Base-by-base conservation (phyloP, 352 stramenopile genomes). In the Pythium insidiosum region DNA sequence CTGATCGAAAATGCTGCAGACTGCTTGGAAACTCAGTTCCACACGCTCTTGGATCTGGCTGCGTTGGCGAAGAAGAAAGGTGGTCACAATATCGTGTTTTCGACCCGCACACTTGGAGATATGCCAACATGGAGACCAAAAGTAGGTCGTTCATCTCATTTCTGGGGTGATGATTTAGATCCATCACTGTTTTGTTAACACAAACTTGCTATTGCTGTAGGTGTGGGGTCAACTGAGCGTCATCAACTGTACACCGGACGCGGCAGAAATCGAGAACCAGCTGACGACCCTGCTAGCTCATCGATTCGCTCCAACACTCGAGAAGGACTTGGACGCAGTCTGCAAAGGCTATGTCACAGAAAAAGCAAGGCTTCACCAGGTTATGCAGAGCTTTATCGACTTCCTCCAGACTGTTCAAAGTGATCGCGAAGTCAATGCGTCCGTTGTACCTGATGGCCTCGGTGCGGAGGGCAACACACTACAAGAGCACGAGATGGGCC, bases 201-300 rank as follows among this genome's bases (percentile, higher is more conserved):
- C 18, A n/a, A n/a, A 21, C 34, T n/a, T 42, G 15, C n/a, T n/a
- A n/a, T n/a, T 31, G 9, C 18, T 49, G 21, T 33, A 83, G 70
- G 59, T 67, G 2, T 84, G 68, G 68, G 68, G 53, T 24, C 58
- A 81, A n/a, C 57, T 84, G 5, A 42, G 42, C 12, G 55, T 74
- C 0, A 38, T 81, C 43, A 60, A 79, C 33, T 68, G 73, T 20
- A 60, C 66, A 0, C 71, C 71, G 4, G 63, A 63, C 5, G 18
- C 18, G 2, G 45, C 39, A 1, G 66, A 79, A 3, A 52, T 81
- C 1, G 57, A 75, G 5, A 60, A 64, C 19, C 43, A 68, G 15
- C 64, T 84, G 13, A 22, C 68, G 1, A 46, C 60, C 0, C 19
- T 56, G 5, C 69, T 76, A 23, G 61, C 53, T 13, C 37, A 42